These are phyloP conservation scores for Podospora bellae-mahoneyi DNA, from an alignment of 495 filamentous ascomycete genomes.

Conservation along the genomic window DNA sequence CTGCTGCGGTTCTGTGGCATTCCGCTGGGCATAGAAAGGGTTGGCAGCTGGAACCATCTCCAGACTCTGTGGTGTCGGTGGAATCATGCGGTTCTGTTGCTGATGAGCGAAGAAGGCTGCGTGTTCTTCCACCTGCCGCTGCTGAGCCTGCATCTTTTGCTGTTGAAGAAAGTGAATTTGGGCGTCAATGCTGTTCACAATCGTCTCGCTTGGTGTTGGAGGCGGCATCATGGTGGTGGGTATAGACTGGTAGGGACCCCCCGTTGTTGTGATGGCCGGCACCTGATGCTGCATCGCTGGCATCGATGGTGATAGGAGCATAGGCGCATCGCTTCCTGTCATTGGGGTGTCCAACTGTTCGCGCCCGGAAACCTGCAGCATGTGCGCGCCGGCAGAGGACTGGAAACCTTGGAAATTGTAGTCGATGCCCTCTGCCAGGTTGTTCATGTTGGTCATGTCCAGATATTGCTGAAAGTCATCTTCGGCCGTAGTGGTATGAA, in stretches of 20 bases:
- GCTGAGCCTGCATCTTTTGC: conserved; percentile 52
- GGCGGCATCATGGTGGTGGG: conserved; percentile 44
- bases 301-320: conserved; percentile 39
- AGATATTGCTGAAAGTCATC: conserved; percentile 57
- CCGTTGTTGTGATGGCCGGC: conserved; percentile 43
- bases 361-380: conserved; percentile 38
- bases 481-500: conserved; percentile 39
- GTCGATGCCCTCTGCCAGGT: conserved; percentile 43
- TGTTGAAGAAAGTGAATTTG: conserved; percentile 63
- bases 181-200: conserved; percentile 51
- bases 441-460: conserved; percentile 50
- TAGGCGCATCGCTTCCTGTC: conserved; percentile 43
- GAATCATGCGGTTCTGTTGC: conserved; percentile 64
- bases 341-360: conserved; percentile 50
- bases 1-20: conserved; percentile 51
- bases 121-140: conserved; percentile 55
- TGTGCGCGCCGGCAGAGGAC: conserved; percentile 32
- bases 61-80: conserved; percentile 89
- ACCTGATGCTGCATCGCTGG: conserved; percentile 45
- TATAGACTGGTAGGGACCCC: conserved; percentile 39
- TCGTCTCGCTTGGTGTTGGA: conserved; percentile 41
- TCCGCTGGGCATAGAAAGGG: conserved; percentile 45
- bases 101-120: conserved; percentile 51
- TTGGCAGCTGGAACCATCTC: conserved; percentile 70
- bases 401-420: conserved; percentile 51